Evolutionary conservation across 1,139 yeast species (phyloP).

Genomic region (Saccharomyces hybrid): DNA sequence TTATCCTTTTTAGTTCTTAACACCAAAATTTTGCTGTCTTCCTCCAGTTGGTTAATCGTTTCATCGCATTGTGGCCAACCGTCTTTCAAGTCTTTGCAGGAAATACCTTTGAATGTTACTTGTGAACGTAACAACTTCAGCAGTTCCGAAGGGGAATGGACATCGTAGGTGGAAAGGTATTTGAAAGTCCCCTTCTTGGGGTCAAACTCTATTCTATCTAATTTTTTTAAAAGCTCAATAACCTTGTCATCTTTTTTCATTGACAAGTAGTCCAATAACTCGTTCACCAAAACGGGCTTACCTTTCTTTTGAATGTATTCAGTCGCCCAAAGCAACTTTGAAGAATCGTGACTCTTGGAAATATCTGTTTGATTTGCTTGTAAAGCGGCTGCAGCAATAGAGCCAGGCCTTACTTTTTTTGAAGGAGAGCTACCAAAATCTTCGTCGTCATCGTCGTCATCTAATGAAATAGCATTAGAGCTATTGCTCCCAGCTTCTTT

Average conservation of each 20-base stretch:
- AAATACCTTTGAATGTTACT: slow-evolving; percentile 79
- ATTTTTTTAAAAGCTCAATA: slow-evolving; percentile 61
- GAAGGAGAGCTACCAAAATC: slow-evolving; percentile 22
- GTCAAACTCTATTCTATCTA: slow-evolving; percentile 66
- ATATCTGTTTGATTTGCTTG: slow-evolving; percentile 39
- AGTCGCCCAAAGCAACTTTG: slow-evolving; percentile 79
- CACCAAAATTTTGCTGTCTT: slow-evolving; percentile 68
- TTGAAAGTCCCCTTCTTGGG: slow-evolving; percentile 58
- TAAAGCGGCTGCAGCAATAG: slow-evolving; percentile 29
- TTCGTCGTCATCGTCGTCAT: slow-evolving; percentile 19
- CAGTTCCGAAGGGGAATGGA: slow-evolving; percentile 71
- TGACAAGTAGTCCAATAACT: slow-evolving; percentile 28
- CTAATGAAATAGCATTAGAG: neutral
- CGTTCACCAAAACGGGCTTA: slow-evolving; percentile 53
- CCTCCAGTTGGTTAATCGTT: slow-evolving; percentile 70
- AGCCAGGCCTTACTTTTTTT: slow-evolving; percentile 32
- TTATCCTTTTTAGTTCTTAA: slow-evolving; percentile 88
- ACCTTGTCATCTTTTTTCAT: slow-evolving; percentile 42
- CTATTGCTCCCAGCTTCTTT: slow-evolving; percentile 5
- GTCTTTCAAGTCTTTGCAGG: slow-evolving; percentile 85
- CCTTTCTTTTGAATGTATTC: slow-evolving; percentile 71
- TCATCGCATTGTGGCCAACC: slow-evolving; percentile 94
- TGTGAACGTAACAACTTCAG: slow-evolving; percentile 68
- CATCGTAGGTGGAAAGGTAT: slow-evolving; percentile 83
- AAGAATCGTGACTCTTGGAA: slow-evolving; percentile 50